These are phyloP conservation scores for Tricholoma terreum DNA, from an alignment of 768 basidiomycete species.

Conservation along the genomic window DNA sequence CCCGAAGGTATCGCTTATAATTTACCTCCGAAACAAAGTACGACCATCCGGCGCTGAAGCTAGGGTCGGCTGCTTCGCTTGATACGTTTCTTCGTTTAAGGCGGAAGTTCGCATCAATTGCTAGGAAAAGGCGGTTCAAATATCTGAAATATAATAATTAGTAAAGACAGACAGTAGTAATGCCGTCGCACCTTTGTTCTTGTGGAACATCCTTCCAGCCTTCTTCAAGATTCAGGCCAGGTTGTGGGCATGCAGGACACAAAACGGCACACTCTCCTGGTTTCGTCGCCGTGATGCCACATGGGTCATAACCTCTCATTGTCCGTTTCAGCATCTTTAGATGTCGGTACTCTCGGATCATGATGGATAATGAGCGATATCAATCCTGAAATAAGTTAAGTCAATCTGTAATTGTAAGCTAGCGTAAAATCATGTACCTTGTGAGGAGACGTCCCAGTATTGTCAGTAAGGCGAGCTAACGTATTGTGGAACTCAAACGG, in stretches of 20 bases:
- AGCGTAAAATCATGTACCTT: not conserved
- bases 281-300: no score
- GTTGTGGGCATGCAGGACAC: slow-evolving; percentile 29
- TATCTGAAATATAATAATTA: not conserved
- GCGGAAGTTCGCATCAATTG: no score
- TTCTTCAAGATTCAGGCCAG: no score
- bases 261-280: no score
- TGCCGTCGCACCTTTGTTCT: not conserved
- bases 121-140: slow-evolving; percentile 4
- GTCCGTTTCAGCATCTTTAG: no score
- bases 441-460: slow-evolving; percentile 1
- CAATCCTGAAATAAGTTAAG: slow-evolving; percentile 13
- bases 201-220: no score
- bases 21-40: slow-evolving; percentile 7
- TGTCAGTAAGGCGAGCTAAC: slow-evolving; percentile 10
- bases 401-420: slow-evolving; percentile 6
- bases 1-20: slow-evolving; percentile 14
- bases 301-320: no score
- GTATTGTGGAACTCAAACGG: slow-evolving; percentile 11
- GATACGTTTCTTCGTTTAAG: slow-evolving; percentile 3
- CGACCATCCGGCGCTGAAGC: not conserved
- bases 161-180: not conserved
- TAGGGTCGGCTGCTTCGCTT: no score
- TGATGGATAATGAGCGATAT: slow-evolving; percentile 18
- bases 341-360: slow-evolving; percentile 21